A percentile compares a stretch with the other conserved stretches of the same genome.
Evolutionary conservation across 2,329 filamentous ascomycete genomes (phyloP).

Genomic region (Scedosporium dehoogii): DNA sequence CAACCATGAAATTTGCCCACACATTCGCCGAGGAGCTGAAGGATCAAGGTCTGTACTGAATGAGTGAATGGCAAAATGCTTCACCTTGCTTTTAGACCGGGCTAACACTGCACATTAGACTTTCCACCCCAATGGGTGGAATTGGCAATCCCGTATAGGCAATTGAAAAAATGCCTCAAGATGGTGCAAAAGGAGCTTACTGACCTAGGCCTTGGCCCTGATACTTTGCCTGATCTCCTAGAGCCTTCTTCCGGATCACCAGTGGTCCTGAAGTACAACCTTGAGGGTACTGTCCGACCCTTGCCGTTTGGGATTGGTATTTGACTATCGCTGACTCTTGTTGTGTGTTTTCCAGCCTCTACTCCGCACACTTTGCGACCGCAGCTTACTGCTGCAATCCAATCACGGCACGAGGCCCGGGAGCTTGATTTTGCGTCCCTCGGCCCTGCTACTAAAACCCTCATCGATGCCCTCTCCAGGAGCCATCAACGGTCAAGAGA

Average conservation of each 20-base stretch:
- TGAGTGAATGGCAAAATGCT: not conserved
- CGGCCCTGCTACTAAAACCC: constrained; percentile 52
- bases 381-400: constrained; percentile 60
- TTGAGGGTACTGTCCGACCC: constrained; percentile 31
- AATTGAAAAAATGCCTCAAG: constrained; percentile 84
- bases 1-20: constrained; percentile 75
- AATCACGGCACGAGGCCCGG: constrained; percentile 23
- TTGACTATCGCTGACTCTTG: not conserved
- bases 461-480: constrained; percentile 52
- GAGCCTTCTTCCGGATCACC: constrained; percentile 36
- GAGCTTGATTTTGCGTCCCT: constrained; percentile 54
- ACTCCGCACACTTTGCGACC: constrained; percentile 46
- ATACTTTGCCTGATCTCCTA: constrained; percentile 58
- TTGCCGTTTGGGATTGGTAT: not conserved
- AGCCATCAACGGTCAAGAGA: constrained; percentile 20
- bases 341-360: constrained; percentile 18
- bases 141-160: constrained; percentile 70
- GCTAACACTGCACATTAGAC: constrained; percentile 24
- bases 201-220: constrained; percentile 60
- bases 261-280: constrained; percentile 42
- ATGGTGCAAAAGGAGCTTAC: constrained; percentile 63
- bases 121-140: constrained; percentile 66
- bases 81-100: not conserved
- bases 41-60: constrained; percentile 37
- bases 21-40: constrained; percentile 62